Conservation (phyloP, 139 green algal species). For the Chlamydomonas incerta region DNA sequence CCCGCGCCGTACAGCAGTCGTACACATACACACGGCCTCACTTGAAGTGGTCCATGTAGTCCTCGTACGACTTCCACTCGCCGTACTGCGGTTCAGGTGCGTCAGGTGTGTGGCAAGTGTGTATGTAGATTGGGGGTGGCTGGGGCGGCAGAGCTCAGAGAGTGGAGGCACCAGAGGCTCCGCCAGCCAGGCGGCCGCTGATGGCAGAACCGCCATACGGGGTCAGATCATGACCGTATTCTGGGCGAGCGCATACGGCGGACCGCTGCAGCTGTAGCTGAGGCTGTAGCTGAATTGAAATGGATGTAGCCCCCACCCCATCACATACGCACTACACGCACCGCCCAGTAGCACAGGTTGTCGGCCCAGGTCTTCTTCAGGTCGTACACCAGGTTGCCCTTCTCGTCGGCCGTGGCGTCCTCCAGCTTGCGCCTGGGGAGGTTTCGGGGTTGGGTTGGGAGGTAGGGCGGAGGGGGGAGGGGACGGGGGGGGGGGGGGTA, state of each 20-base stretch:
- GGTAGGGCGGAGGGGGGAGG: not conserved
- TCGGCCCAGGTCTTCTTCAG: constrained; percentile 36
- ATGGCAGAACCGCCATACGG: not conserved
- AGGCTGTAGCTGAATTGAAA: too few relatives aligned
- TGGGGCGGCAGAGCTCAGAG: too few relatives aligned
- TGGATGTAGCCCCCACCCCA: too few relatives aligned
- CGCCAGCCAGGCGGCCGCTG: not conserved
- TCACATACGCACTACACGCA: not conserved
- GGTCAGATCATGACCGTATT: too few relatives aligned
- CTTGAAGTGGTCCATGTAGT: constrained; percentile 4
- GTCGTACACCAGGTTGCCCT: constrained; percentile 17
- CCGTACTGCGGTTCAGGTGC: constrained; percentile 4
- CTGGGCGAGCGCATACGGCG: too few relatives aligned
- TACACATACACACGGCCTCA: too few relatives aligned
- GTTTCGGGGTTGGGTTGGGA: not conserved
- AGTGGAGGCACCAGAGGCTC: not conserved
- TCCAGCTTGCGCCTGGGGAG: not conserved
- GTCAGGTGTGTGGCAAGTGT: too few relatives aligned
- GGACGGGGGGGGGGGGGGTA: not conserved
- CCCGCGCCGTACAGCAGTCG: not conserved
- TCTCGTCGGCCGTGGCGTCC: not conserved
- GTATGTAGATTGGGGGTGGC: too few relatives aligned
- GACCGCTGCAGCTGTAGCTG: too few relatives aligned
- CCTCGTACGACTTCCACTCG: constrained; percentile 15
- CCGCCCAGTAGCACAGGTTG: constrained; percentile 27